Base-by-base conservation (phyloP, 768 basidiomycete genomes). In the Mycena chlorophos region DNA sequence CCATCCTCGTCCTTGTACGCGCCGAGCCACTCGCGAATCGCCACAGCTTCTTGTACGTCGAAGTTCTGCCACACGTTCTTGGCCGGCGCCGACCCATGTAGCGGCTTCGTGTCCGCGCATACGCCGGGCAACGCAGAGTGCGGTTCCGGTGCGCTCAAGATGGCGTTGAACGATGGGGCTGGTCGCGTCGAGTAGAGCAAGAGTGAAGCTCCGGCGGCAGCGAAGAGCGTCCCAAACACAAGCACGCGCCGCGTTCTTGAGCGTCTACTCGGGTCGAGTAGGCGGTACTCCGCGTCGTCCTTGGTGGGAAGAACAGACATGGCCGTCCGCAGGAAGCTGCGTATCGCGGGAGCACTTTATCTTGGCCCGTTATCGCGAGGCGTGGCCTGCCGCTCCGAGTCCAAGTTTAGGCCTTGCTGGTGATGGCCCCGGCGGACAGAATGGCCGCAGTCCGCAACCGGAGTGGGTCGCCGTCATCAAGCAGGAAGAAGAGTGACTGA, bases 21-120 rank as follows among this genome's bases (percentile, higher is more conserved):
- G 51, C 28, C 39, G 23, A 62, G 48, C 60, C 60, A 62, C 23
- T 46, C 39, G 12, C 60, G 56, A 28, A 62, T 62, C 10, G 54
- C 56, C 8, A 34, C 51, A 3, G 51, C 60, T 20, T 62, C 60
- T n/a, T 58, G 53, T 19, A 62, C 56, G 47, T 58, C 56, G 20
- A 62, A 49, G 29, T 62, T 62, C 60, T 53, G 51, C 60, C 60
- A 62, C 31, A 62, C 60, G 37, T 62, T 62, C 2, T 38, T 5
- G n/a, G 26, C 54, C 22, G 60, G 60, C 25, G 60, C 60, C 5
- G 38, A 51, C n/a, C 40, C 25, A 6, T 50, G 50, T 8, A 62
- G 51, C 31, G 60, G 50, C 23, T 56, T 26, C 16, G 53, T 58
- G 29, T 62, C 60, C 16, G 56, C 60, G 19, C 60, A 62, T 12